Base-by-base conservation (phyloP, 2,329 filamentous ascomycete genomes). In the Ophiostoma sp. region DNA sequence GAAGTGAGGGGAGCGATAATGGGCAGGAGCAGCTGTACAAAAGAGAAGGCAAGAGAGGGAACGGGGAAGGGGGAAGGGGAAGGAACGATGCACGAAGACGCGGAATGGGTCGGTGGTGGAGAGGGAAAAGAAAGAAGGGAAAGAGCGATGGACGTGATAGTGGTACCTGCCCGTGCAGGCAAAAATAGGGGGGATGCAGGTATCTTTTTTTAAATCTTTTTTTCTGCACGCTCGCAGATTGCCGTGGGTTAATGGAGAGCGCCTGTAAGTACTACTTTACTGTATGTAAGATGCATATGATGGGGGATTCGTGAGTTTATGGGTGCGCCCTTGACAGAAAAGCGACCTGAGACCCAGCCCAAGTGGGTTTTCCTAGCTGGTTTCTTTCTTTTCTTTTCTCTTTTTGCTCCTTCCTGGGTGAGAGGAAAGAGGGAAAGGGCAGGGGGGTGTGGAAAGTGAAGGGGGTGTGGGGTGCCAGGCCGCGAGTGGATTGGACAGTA, bases 401-500 rank as follows among this genome's bases (percentile, higher is more conserved):
- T 39, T 65, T 44, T n/a, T 71, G 4, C 39, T 68, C 60, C 33
- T 41, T 64, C 44, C 60, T 62, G 27, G 27, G 60, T 64, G 60
- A 36, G 60, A 35, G 20, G 27, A 7, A 62, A 27, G 11, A 17
- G 23, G 13, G 52, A 70, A 68, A 57, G 23, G 23, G 23, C 68
- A 72, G 72, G 69, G 70, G 67, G 68, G 70, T 69, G 71, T 67
- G 65, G 35, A 35, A 62, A 65, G 62, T 60, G 62, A 70, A 69
- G 72, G 70, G 67, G 60, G 71, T 71, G 71, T 68, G 67, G 69
- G 68, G 72, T 70, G 69, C 41, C 17, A 31, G 48, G 44, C 62
- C 36, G 48, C 62, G 52, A 54, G 65, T 66, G 71, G 73, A 74
- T 72, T 74, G 73, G 73, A 48, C 69, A 69, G 73, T 35, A 57